Percentiles rank a stretch among this genome's conserved stretches.
Conservation (phyloP, 2,329 filamentous ascomycete genomes). For the Ophiostoma sp. region DNA sequence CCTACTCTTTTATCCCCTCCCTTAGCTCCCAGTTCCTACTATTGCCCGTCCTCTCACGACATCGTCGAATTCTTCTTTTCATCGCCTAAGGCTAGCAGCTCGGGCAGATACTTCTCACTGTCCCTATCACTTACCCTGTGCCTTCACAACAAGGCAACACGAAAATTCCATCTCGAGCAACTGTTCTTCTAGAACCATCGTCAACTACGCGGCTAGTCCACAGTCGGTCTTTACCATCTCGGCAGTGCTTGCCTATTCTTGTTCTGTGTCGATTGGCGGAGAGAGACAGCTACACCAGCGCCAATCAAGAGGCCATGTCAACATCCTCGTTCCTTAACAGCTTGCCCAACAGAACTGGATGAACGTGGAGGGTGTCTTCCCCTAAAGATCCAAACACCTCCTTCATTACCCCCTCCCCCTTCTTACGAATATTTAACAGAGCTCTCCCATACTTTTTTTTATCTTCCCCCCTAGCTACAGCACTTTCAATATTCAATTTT, state of each 20-base stretch:
- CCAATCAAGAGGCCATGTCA: constrained; percentile 27
- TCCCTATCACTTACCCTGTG: background rate
- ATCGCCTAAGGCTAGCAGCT: background rate
- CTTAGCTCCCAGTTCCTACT: background rate
- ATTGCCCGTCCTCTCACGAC: background rate
- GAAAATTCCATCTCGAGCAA: background rate
- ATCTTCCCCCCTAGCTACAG: background rate
- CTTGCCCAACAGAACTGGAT: constrained; percentile 11
- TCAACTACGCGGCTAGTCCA: background rate
- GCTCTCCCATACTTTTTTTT: background rate
- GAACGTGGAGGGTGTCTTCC: background rate
- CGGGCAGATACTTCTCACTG: background rate
- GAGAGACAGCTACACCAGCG: constrained; percentile 4
- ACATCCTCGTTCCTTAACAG: constrained; percentile 9
- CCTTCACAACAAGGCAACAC: background rate
- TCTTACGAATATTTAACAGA: constrained; percentile 2
- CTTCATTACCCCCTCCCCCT: background rate
- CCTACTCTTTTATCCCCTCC: background rate
- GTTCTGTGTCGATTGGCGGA: constrained; percentile 24
- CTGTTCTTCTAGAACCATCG: background rate
- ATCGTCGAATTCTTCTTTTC: background rate
- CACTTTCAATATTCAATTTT: constrained; percentile 9
- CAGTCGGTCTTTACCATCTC: background rate
- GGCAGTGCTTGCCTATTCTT: background rate
- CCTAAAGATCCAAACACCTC: background rate